Conservation (phyloP, 129 eudicot species). For the Flaveria sonorensis region DNA sequence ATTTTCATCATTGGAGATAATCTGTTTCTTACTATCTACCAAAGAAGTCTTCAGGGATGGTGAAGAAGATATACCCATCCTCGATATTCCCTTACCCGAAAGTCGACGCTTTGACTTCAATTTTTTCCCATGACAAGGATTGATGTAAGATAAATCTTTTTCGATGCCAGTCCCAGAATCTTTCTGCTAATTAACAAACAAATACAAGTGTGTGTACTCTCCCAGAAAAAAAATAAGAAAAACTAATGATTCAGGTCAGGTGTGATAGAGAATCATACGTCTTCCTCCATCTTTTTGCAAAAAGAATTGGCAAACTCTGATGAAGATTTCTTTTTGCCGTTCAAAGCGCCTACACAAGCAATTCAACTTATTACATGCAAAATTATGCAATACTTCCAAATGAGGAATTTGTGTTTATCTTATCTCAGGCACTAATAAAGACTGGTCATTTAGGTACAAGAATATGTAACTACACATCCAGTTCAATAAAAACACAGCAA, state of each 20-base stretch:
- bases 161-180: constrained; percentile 42
- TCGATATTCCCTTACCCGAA: constrained; percentile 36
- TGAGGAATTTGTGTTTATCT: not conserved
- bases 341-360: constrained; percentile 43
- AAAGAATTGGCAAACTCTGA: constrained; percentile 40
- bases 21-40: constrained; percentile 32
- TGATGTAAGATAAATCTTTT: constrained; percentile 32
- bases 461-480: not conserved
- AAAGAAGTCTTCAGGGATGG: constrained; percentile 35
- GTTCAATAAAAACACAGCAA: not conserved
- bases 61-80: constrained; percentile 34
- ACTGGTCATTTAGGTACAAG: not conserved
- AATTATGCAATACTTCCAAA: constrained; percentile 4
- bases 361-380: constrained; percentile 11
- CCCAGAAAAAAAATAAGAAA: constrained; percentile 21
- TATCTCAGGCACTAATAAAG: not conserved
- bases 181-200: constrained; percentile 41
- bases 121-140: constrained; percentile 37
- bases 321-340: constrained; percentile 38
- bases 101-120: constrained; percentile 24
- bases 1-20: constrained; percentile 32
- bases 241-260: constrained; percentile 8
- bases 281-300: constrained; percentile 41
- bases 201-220: constrained; percentile 20
- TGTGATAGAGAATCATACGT: constrained; percentile 39